Base-by-base conservation (phyloP, 768 basidiomycete genomes). In the Auricularia cornea region DNA sequence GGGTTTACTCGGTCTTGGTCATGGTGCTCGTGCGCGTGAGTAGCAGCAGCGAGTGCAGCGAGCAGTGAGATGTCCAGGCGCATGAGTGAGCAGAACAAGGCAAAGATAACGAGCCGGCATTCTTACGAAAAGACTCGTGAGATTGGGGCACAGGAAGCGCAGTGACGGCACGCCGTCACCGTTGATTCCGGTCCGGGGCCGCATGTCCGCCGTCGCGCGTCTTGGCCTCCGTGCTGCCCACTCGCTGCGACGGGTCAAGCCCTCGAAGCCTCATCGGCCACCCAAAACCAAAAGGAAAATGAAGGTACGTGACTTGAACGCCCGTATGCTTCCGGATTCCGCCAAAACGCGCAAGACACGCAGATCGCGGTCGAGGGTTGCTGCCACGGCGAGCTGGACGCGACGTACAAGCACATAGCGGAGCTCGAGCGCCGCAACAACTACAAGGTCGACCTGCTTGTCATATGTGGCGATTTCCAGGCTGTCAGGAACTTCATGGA, bases 381-480 rank as follows among this genome's bases (percentile, higher is more conserved):
- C 78, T 94, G 92, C 68, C 97, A 99, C 72, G 97, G 97, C 35
- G 84, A 88, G 66, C 83, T 97, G n/a, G 89, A 92, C 73, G 81
- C 83, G 11, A 96, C 96, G 61, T 98, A 98, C 76, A 72, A 75
- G 11, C 83, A 87, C 35, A 83, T 98, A 61, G 75, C 74, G 3
- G 68, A 76, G 14, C 82, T 94, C 32, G 90, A 97, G 70, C 66
- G 70, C 2, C 75, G 74, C 65, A 81, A 90, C 68, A 73, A 77
- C 14, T 87, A 86, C 74, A 86, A 83, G 62, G 83, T 97, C 62
- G 92, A 96, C 69, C 76, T 94, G 1, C 82, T 99, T 16, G 82
- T 99, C 44, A 87, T 98, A 31, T 98, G 96, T 64, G 97, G 97
- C 14, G 97, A 99, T 76, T 98, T 99, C 69, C 86, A 97, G 75